Base-by-base conservation (phyloP, 2,329 filamentous ascomycete species). In the Penicillium rolfsii region DNA sequence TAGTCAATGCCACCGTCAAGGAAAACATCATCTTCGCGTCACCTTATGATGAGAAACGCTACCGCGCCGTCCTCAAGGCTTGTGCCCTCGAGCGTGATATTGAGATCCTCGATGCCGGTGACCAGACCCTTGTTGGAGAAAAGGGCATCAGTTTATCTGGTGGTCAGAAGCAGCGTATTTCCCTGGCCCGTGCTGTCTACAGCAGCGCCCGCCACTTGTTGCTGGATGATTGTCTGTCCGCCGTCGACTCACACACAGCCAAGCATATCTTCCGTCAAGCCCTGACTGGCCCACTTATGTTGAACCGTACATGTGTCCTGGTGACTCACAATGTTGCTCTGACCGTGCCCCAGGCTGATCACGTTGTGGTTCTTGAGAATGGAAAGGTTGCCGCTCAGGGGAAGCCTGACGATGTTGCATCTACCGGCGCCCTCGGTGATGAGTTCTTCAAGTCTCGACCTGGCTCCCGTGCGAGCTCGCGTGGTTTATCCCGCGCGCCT, bases 231-330 rank as follows among this genome's bases (percentile, higher is more conserved):
- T 97, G 96, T 65, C 84, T 99, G 46, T 97, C 93, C 73, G 95
- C 95, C 30, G 95, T 99, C 36, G 95, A 99, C 76, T 96, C 95
- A 3, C 95, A 99, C 71, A 98, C 95, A 0, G 93, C 93, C 2
- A 96, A 97, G 76, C 97, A 96, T 89, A 98, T 99, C 67, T 98
- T 98, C 79, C 90, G 90, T 73, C 90, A 97, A 76, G 96, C 93
- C 61, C 89, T 99, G 65, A 89, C 89, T 69, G 95, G 95, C 2
- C 91, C 91, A 5, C 79, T 99, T 55, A 98, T 99, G 95, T 81
- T 85, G 60, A 84, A 88, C 71, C 88, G 95, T 45, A 98, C 95
- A 30, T 98, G 95, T 76, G 91, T 99, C 57, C 83, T 99, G 46
- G 94, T 99, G 38, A 97, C 95, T 0, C 95, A 99, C 80, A 99